Conservation (phyloP, 2,329 filamentous ascomycete species). For the Aspergillus carbonarius region DNA sequence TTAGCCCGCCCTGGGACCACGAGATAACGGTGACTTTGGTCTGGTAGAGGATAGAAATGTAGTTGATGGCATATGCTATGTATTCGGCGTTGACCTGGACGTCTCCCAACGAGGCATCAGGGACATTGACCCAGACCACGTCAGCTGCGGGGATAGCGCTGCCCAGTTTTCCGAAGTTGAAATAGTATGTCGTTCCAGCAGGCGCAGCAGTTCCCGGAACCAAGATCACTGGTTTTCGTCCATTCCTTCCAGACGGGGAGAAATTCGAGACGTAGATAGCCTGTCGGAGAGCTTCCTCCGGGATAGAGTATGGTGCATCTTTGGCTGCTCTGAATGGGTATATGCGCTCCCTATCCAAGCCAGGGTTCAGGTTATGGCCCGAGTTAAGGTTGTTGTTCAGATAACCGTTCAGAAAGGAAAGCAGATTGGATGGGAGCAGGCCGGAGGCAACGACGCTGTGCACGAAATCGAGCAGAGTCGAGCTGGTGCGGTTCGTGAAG, state of each 20-base stretch:
- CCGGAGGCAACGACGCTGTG: slow-evolving; percentile 11
- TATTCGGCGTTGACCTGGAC: slow-evolving; percentile 56
- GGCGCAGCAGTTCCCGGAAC: slow-evolving; percentile 55
- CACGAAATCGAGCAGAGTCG: slow-evolving; percentile 3
- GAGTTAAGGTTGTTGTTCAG: slow-evolving; percentile 17
- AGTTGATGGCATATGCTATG: slow-evolving; percentile 60
- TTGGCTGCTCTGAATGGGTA: slow-evolving; percentile 22
- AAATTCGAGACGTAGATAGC: slow-evolving; percentile 53
- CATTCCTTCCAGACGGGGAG: slow-evolving; percentile 47
- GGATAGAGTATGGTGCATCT: slow-evolving; percentile 52
- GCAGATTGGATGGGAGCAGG: slow-evolving; percentile 16
- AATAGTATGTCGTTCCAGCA: slow-evolving; percentile 46
- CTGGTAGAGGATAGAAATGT: slow-evolving; percentile 46
- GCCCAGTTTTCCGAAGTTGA: slow-evolving; percentile 53
- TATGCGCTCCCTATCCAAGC: slow-evolving; percentile 1
- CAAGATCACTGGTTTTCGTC: slow-evolving; percentile 51
- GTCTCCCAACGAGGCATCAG: slow-evolving; percentile 48
- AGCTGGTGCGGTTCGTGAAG: slow-evolving; percentile 1
- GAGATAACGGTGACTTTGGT: slow-evolving; percentile 48
- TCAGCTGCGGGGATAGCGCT: slow-evolving; percentile 45
- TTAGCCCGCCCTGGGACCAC: slow-evolving; percentile 58
- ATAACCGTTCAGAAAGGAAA: slow-evolving; percentile 18
- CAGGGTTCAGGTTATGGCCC: slow-evolving; percentile 14
- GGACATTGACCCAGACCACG: slow-evolving; percentile 58
- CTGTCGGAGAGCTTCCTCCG: slow-evolving; percentile 48